Percentiles rank a stretch among this genome's conserved stretches.
These are phyloP conservation scores for Wallemia ichthyophaga DNA, from an alignment of 1,284 basidiomycete species.

Conservation along the genomic window DNA sequence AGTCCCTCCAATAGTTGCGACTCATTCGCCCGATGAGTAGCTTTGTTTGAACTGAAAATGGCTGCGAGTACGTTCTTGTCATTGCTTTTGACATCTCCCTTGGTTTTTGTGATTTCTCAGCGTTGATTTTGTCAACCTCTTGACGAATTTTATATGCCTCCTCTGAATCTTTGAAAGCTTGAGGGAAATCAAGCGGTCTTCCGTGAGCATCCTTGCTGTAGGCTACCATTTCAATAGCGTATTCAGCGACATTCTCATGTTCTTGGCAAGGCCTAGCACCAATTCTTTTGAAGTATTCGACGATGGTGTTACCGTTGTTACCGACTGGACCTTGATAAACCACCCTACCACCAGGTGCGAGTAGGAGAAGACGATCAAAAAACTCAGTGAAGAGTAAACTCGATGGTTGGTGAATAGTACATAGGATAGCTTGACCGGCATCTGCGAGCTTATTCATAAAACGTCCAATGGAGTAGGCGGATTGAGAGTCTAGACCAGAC, in stretches of 20 bases:
- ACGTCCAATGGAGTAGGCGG: slow-evolving; percentile 11
- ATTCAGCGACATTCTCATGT: neutral
- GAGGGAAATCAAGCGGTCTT: neutral
- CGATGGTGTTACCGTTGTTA: neutral
- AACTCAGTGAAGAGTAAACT: slow-evolving; percentile 6
- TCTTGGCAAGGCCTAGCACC: neutral
- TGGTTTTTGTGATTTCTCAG: neutral
- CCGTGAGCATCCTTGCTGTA: neutral
- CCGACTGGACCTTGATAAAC: slow-evolving; percentile 11
- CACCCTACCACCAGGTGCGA: slow-evolving; percentile 9
- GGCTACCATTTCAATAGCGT: neutral
- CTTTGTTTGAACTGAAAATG: neutral
- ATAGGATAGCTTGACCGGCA: slow-evolving; percentile 13
- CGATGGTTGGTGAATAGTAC: slow-evolving; percentile 17
- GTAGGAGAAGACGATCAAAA: slow-evolving; percentile 10
- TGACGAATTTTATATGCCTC: neutral
- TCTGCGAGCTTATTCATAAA: slow-evolving; percentile 14
- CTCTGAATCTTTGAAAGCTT: neutral
- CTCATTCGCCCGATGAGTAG: neutral
- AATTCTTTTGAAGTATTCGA: neutral
- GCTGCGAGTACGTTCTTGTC: neutral
- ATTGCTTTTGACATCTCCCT: neutral
- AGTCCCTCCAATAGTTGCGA: neutral
- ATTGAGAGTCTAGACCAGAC: slow-evolving; percentile 8
- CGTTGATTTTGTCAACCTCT: neutral